Percentiles rank a stretch among this genome's conserved stretches.
These are phyloP conservation scores for Leccinellum rugosiceps DNA, from an alignment of 768 basidiomycete genomes.

Conservation along the genomic window DNA sequence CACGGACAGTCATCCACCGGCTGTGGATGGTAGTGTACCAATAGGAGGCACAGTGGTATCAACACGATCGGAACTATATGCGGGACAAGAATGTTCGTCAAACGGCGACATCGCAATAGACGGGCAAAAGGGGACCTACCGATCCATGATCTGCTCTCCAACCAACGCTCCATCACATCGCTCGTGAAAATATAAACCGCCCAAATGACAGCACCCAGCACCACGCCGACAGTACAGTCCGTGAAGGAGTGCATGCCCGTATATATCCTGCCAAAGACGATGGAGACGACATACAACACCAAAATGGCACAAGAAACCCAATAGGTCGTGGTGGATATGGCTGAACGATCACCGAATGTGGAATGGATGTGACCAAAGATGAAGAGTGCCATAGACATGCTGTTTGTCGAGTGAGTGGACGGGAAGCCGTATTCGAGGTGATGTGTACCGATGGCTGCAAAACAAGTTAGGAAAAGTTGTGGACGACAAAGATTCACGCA, in stretches of 20 bases:
- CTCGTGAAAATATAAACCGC: conserved; percentile 34
- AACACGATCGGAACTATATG: conserved; percentile 54
- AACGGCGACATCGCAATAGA: conserved; percentile 16
- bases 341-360: conserved; percentile 37
- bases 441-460: conserved; percentile 67
- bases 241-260: conserved; percentile 87
- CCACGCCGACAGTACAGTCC: conserved; percentile 61
- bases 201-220: conserved; percentile 71
- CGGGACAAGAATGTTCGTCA: background rate
- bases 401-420: conserved; percentile 92
- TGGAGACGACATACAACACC: conserved; percentile 58
- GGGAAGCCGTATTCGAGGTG: conserved; percentile 95
- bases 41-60: conserved; percentile 60
- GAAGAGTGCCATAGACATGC: conserved; percentile 85
- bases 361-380: conserved; percentile 57
- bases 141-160: conserved; percentile 35
- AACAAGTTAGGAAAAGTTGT: background rate
- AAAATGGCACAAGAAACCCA: conserved; percentile 42
- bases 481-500: conserved; percentile 36
- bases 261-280: conserved; percentile 80
- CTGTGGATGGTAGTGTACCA: conserved; percentile 89
- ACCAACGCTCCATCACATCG: conserved; percentile 41
- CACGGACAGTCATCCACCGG: conserved; percentile 97
- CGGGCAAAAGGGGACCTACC: conserved; percentile 25
- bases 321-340: conserved; percentile 48